Base-by-base conservation (phyloP, 192 early-diverging fungal genomes). In the Phycomyces nitens region DNA sequence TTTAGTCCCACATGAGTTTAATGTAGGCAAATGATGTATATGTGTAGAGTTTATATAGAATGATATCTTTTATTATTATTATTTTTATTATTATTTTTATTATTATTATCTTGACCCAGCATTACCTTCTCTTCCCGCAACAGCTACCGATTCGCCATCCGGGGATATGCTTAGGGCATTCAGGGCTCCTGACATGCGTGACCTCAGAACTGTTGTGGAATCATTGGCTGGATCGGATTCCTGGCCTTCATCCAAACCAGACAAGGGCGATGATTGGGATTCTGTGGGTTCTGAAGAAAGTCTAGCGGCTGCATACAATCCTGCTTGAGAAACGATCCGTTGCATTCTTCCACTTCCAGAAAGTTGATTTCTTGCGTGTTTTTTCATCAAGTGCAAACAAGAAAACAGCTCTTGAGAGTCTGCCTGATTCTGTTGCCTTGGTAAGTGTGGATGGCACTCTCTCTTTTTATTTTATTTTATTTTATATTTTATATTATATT, bases 111-210 rank as follows among this genome's bases (percentile, higher is more conserved):
- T n/a, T n/a, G 29, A 7, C 7, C 2, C 7, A 34, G 7, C 20
- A 44, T 53, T 77, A 86, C 89, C 84, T 71, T 91, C 87, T 53
- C 86, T 78, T 27, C 89, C 90, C 5, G 82, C 89, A 20, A 92
- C 79, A 1, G 80, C 86, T 8, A 83, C 86, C 55, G 64, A 65
- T 18, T 79, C 79, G 55, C 71, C 72, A 62, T 89, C 89, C 2
- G 88, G 85, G 2, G 84, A 84, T 9, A 81, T 74, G 3, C 81
- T 72, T 6, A 92, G 67, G 7, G 89, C 86, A 61, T 68, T 77
- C 12, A 81, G 52, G 0, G 75, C 68, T 10, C 82, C 80, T 11
- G 71, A 62, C 54, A 73, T 52, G 29, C 62, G 65, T 44, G 54
- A 56, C 12, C 56, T 59, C 3, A 67, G 39, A 47, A 34, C 29